A percentile compares a stretch with the other conserved stretches of the same genome.
These are phyloP conservation scores for Fusarium tupiense DNA, from an alignment of 2,329 filamentous ascomycete genomes.

Conservation along the genomic window DNA sequence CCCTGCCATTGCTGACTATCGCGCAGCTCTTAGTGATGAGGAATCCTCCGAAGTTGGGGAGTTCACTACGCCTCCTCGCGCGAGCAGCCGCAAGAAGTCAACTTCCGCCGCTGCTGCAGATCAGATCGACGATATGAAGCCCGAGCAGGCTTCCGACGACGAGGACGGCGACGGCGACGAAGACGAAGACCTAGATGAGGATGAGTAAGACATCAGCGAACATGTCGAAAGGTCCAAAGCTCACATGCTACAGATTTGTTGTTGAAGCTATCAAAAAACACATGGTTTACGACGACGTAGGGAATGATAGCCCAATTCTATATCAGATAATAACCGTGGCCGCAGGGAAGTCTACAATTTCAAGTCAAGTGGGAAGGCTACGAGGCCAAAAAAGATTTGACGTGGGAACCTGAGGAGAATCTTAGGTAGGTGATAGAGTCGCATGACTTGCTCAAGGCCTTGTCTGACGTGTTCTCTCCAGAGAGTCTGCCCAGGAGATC, in stretches of 20 bases:
- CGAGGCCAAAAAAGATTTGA: slow-evolving; percentile 73
- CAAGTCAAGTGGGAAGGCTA: slow-evolving; percentile 87
- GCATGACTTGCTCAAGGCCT: neutral
- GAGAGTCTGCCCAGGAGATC: slow-evolving; percentile 67
- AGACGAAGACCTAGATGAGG: slow-evolving; percentile 54
- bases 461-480: slow-evolving; percentile 40
- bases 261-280: slow-evolving; percentile 80
- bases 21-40: slow-evolving; percentile 52
- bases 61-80: slow-evolving; percentile 35
- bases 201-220: slow-evolving; percentile 51
- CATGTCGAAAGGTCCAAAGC: slow-evolving; percentile 17
- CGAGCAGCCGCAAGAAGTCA: slow-evolving; percentile 42
- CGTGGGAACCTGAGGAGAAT: slow-evolving; percentile 83
- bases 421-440: slow-evolving; percentile 40
- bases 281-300: slow-evolving; percentile 65
- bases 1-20: slow-evolving; percentile 28
- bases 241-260: slow-evolving; percentile 64
- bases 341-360: slow-evolving; percentile 65
- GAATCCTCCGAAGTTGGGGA: slow-evolving; percentile 48
- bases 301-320: slow-evolving; percentile 14
- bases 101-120: slow-evolving; percentile 28
- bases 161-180: slow-evolving; percentile 47
- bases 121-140: slow-evolving; percentile 41
- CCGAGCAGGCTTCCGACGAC: slow-evolving; percentile 44
- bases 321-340: neutral